Conservation (phyloP, 805 yeast species). For the Wickerhamiella lipophila region DNA sequence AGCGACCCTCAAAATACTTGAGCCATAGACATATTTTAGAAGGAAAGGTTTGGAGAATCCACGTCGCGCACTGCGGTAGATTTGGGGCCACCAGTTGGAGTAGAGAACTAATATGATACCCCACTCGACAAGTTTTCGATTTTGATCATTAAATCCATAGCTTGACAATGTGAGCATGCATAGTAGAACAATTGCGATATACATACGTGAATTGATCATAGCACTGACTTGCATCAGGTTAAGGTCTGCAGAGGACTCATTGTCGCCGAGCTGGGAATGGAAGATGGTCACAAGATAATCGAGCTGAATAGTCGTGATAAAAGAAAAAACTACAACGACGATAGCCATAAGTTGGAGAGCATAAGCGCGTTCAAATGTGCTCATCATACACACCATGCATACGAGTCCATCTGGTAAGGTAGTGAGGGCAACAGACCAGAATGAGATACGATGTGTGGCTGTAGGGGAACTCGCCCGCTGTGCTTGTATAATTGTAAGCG, state of each 20-base stretch:
- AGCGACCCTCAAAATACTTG: conserved; percentile 45
- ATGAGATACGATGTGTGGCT: conserved; percentile 57
- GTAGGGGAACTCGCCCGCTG: conserved; percentile 66
- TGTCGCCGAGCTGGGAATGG: conserved; percentile 43
- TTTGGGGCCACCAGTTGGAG: conserved; percentile 84
- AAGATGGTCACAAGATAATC: conserved; percentile 57
- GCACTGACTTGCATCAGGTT: conserved; percentile 40
- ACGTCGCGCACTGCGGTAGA: conserved; percentile 58
- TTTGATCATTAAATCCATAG: conserved; percentile 44
- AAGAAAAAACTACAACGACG: conserved; percentile 53
- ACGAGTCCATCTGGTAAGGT: conserved; percentile 56
- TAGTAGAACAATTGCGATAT: conserved; percentile 40
- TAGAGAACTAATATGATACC: conserved; percentile 39
- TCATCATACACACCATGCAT: conserved; percentile 47
- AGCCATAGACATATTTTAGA: conserved; percentile 67
- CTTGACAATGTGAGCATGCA: conserved; percentile 47
- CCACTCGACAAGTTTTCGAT: conserved; percentile 48
- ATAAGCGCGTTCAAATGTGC: conserved; percentile 43
- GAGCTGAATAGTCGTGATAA: conserved; percentile 64
- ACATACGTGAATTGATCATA: conserved; percentile 38
- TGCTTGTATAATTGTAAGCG: conserved; percentile 55
- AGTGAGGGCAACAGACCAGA: conserved; percentile 48
- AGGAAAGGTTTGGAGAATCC: conserved; percentile 49
- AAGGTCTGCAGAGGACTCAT: neutral
- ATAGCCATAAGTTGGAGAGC: conserved; percentile 58